A percentile compares a stretch with the other conserved stretches of the same genome.
Evolutionary conservation across 345 rosid species (phyloP).

Genomic region (Populus nigra): DNA sequence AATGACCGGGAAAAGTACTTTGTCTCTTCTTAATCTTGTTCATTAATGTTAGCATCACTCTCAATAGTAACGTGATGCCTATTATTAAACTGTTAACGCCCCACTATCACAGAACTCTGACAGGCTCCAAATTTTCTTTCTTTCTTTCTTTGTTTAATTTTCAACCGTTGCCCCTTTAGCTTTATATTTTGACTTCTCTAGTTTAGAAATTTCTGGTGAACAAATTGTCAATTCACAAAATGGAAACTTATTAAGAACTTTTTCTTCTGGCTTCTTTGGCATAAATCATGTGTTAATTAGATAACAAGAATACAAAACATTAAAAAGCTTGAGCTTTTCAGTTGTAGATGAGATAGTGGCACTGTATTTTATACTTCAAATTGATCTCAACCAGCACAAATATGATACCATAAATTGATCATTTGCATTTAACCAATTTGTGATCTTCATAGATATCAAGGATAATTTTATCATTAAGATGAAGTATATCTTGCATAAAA

Average conservation of each 20-base stretch:
- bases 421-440: neutral
- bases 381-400: neutral
- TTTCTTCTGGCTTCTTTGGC: neutral
- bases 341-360: neutral
- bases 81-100: neutral
- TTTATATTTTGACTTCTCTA: neutral
- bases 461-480: neutral
- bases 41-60: neutral
- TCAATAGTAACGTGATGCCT: neutral
- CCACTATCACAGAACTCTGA: neutral
- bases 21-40: neutral
- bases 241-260: neutral
- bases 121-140: neutral
- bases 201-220: neutral
- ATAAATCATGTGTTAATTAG: neutral
- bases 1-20: neutral
- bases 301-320: neutral
- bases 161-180: neutral
- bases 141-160: no score
- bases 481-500: conserved; percentile 3
- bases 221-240: neutral
- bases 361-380: neutral
- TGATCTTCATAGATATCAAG: neutral
- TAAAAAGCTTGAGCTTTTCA: neutral
- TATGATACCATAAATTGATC: neutral